Evolutionary conservation across 2,329 filamentous ascomycete genomes (phyloP).

Genomic region (Penicillium griseofulvum): DNA sequence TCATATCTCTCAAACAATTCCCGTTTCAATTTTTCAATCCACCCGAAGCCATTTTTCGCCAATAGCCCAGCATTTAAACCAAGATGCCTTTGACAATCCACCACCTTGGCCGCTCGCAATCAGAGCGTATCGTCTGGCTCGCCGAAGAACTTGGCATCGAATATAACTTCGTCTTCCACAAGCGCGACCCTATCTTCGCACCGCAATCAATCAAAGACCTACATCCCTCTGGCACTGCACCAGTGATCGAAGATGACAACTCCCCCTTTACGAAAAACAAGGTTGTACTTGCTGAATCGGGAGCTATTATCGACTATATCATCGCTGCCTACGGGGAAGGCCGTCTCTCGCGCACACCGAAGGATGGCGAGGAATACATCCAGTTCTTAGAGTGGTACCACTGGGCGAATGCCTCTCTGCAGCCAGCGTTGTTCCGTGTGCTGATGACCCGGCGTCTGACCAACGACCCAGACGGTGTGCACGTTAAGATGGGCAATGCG

Average conservation of each 20-base stretch:
- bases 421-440: slow-evolving; percentile 15
- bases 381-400: slow-evolving; percentile 23
- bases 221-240: slow-evolving; percentile 20
- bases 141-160: slow-evolving; percentile 23
- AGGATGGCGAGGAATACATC: slow-evolving; percentile 21
- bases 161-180: slow-evolving; percentile 20
- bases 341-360: slow-evolving; percentile 15
- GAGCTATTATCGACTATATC: slow-evolving; percentile 22
- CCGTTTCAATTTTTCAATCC: background rate
- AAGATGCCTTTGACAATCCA: slow-evolving; percentile 23
- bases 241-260: slow-evolving; percentile 22
- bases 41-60: background rate
- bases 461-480: background rate
- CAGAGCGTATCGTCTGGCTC: slow-evolving; percentile 27
- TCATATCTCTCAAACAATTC: background rate
- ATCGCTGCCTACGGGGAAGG: slow-evolving; percentile 20
- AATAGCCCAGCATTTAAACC: background rate
- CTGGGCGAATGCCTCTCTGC: slow-evolving; percentile 21
- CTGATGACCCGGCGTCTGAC: slow-evolving; percentile 5
- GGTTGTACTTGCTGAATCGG: slow-evolving; percentile 20
- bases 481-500: background rate
- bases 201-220: slow-evolving; percentile 23
- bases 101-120: slow-evolving; percentile 22
- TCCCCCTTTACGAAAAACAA: slow-evolving; percentile 18
- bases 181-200: slow-evolving; percentile 21